Percentiles rank a stretch among this genome's conserved stretches.
Evolutionary conservation across 2,329 filamentous ascomycete genomes (phyloP).

Genomic region (Colletotrichum trifolii): DNA sequence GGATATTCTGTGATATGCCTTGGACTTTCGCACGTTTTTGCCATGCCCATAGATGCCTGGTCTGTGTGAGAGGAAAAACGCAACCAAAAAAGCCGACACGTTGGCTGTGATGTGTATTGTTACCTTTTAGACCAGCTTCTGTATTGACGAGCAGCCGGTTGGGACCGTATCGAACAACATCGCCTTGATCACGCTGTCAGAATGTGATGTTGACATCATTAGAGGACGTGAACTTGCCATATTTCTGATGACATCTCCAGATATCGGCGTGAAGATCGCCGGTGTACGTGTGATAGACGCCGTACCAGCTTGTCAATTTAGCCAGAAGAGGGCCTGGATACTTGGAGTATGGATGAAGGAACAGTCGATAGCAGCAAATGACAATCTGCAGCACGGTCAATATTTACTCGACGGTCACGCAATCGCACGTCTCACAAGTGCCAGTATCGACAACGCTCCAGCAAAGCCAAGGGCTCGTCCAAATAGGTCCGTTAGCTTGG

Average conservation of each 20-base stretch:
- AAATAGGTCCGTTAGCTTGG: no score
- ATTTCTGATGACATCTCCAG: conserved; percentile 23
- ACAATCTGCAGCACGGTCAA: conserved; percentile 5
- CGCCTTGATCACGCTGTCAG: conserved; percentile 6
- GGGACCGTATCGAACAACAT: conserved; percentile 22
- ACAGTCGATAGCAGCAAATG: conserved; percentile 7
- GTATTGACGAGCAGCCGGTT: conserved; percentile 20
- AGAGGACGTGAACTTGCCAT: background rate
- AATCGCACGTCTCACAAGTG: background rate
- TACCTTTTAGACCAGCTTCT: conserved; percentile 17
- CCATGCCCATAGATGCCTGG: conserved; percentile 22
- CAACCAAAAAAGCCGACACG: no score
- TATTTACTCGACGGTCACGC: background rate
- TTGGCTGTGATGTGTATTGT: background rate
- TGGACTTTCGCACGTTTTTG: conserved; percentile 19
- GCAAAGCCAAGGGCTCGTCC: no score
- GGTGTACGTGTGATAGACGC: conserved; percentile 15
- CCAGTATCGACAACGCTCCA: background rate
- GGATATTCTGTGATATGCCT: conserved; percentile 20
- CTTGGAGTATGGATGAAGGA: conserved; percentile 24
- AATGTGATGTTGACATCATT: fast-evolving
- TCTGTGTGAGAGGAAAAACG: background rate
- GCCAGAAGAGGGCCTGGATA: conserved; percentile 23
- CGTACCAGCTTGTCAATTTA: conserved; percentile 23
- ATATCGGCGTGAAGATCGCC: conserved; percentile 27